Percentiles rank a stretch among this genome's conserved stretches.
Evolutionary conservation across 2,329 filamentous ascomycete species (phyloP).

Genomic region (Podosphaera xanthii): DNA sequence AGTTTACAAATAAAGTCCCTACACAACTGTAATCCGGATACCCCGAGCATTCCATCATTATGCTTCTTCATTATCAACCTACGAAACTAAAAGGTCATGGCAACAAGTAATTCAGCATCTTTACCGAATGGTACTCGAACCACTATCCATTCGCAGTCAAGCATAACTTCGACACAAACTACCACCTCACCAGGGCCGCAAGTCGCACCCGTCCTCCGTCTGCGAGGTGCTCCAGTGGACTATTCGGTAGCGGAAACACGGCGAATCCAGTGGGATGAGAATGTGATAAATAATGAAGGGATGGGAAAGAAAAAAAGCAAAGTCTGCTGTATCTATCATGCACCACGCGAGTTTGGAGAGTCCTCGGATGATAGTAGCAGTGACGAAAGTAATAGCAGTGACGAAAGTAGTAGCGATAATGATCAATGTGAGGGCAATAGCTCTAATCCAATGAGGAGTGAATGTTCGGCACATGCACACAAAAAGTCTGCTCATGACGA

Average conservation of each 20-base stretch:
- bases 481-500: slow-evolving; percentile 9
- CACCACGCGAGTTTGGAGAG: slow-evolving; percentile 58
- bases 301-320: slow-evolving; percentile 88
- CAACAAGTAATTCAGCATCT: no score
- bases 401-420: slow-evolving; percentile 21
- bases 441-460: slow-evolving; percentile 10
- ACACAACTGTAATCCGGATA: no score
- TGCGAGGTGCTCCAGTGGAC: slow-evolving; percentile 11
- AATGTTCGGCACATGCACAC: slow-evolving; percentile 8
- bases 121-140: no score
- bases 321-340: slow-evolving; percentile 99
- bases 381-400: slow-evolving; percentile 18
- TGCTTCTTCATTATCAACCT: no score
- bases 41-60: no score
- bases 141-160: not conserved
- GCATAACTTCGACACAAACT: slow-evolving; percentile 4
- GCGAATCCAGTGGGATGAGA: slow-evolving; percentile 76
- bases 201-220: slow-evolving; percentile 9
- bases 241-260: slow-evolving; percentile 16
- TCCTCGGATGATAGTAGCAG: slow-evolving; percentile 46
- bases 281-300: slow-evolving; percentile 87
- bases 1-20: no score
- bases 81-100: no score
- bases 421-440: slow-evolving; percentile 11
- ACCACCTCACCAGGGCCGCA: slow-evolving; percentile 1